Conservation (phyloP, 2,329 filamentous ascomycete species). For the Microdochium trichocladiopsis region DNA sequence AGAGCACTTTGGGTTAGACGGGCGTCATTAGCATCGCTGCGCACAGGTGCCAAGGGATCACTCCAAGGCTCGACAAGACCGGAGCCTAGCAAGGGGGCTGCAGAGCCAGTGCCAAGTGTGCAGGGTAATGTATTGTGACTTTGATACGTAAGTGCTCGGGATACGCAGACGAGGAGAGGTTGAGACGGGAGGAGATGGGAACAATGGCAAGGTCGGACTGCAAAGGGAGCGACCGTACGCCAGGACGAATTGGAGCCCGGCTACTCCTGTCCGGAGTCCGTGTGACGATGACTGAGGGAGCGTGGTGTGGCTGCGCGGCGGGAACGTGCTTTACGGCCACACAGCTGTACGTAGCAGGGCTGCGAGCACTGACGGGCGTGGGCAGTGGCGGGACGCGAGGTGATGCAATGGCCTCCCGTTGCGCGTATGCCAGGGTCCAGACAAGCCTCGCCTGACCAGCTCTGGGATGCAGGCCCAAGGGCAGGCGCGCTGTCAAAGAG, state of each 20-base stretch:
- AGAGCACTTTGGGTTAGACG: slow-evolving; percentile 55
- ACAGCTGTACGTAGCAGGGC: too few relatives aligned
- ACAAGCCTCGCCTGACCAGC: neutral
- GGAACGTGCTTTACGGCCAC: too few relatives aligned
- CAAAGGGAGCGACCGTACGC: neutral
- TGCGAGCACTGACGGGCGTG: neutral
- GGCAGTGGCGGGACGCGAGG: neutral
- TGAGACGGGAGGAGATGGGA: too few relatives aligned
- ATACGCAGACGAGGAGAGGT: too few relatives aligned
- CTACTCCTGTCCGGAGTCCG: neutral
- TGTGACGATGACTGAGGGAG: too few relatives aligned
- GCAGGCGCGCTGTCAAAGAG: neutral
- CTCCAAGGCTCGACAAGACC: neutral
- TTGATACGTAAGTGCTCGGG: too few relatives aligned
- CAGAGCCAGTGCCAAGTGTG: too few relatives aligned
- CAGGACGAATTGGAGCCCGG: neutral
- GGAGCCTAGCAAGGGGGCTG: neutral
- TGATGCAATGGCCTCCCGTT: neutral
- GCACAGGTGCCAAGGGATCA: neutral
- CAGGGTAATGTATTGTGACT: too few relatives aligned
- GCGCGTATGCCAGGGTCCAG: neutral
- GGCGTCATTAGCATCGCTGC: slow-evolving; percentile 1
- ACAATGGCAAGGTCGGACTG: too few relatives aligned
- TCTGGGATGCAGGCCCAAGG: neutral
- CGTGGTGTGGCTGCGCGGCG: too few relatives aligned